These are phyloP conservation scores for Naematelia aurantialba DNA, from an alignment of 768 basidiomycete species.

Conservation along the genomic window DNA sequence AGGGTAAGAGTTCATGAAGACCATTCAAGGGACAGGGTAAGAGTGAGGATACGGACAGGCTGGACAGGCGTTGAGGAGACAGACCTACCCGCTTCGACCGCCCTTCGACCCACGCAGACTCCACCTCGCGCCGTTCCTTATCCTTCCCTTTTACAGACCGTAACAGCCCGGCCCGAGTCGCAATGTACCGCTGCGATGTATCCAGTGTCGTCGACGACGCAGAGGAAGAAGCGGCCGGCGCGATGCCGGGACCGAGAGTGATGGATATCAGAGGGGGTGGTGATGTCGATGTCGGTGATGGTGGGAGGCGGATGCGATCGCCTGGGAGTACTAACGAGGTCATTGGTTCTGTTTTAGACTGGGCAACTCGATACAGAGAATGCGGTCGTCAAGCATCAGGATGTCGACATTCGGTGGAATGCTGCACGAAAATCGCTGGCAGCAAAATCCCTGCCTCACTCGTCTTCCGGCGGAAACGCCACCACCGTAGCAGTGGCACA, in stretches of 20 bases:
- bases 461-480: background rate
- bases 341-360: constrained; percentile 1
- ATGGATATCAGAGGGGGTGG: too few relatives aligned
- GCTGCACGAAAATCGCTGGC: too few relatives aligned
- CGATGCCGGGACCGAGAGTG: constrained; percentile 74
- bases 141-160: constrained; percentile 27
- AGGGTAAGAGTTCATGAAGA: too few relatives aligned
- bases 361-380: background rate
- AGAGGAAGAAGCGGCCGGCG: constrained; percentile 57
- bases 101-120: constrained; percentile 83
- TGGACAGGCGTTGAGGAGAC: too few relatives aligned
- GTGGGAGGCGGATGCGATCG: constrained; percentile 59
- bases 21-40: too few relatives aligned
- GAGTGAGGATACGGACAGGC: too few relatives aligned
- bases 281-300: constrained; percentile 51
- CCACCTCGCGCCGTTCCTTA: constrained; percentile 55
- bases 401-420: too few relatives aligned
- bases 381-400: too few relatives aligned
- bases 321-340: constrained; percentile 69
- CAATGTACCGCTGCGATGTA: constrained; percentile 41
- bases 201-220: constrained; percentile 26
- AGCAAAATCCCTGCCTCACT: too few relatives aligned
- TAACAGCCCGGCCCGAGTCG: constrained; percentile 35
- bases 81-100: constrained; percentile 74
- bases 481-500: too few relatives aligned